A percentile compares a stretch with the other conserved stretches of the same genome.
Conservation (phyloP, 441 rosid genomes). For the Kokia cookei region DNA sequence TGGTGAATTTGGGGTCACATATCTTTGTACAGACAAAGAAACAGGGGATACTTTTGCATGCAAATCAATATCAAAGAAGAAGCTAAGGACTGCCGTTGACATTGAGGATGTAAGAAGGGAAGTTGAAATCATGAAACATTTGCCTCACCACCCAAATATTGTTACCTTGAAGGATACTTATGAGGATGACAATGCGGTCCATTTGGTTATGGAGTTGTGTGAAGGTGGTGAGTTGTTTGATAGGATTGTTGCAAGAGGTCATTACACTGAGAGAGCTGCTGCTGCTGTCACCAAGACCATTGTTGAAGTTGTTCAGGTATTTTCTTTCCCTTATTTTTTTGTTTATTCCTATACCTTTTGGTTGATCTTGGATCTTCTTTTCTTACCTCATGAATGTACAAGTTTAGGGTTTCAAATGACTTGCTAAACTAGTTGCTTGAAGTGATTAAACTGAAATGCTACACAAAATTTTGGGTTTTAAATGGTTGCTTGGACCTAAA, state of each 20-base stretch:
- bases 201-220: slow-evolving; percentile 72
- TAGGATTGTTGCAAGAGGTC: slow-evolving; percentile 69
- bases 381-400: neutral
- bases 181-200: slow-evolving; percentile 71
- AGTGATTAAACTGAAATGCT: neutral
- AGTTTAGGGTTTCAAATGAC: neutral
- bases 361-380: neutral
- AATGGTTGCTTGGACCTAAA: neutral
- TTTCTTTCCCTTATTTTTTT: neutral
- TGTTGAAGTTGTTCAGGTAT: slow-evolving; percentile 73
- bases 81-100: slow-evolving; percentile 59
- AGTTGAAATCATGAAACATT: slow-evolving; percentile 64
- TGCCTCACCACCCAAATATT: slow-evolving; percentile 54
- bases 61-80: slow-evolving; percentile 64
- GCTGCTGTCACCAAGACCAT: slow-evolving; percentile 71
- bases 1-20: slow-evolving; percentile 67
- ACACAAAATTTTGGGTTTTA: neutral
- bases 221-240: slow-evolving; percentile 78
- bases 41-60: slow-evolving; percentile 45
- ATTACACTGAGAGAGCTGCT: slow-evolving; percentile 75
- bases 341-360: neutral
- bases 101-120: slow-evolving; percentile 79
- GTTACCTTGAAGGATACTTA: slow-evolving; percentile 69
- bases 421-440: neutral
- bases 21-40: slow-evolving; percentile 54